These are phyloP conservation scores for Colletotrichum orchidophilum DNA, from an alignment of 2,329 filamentous ascomycete species.

Conservation along the genomic window DNA sequence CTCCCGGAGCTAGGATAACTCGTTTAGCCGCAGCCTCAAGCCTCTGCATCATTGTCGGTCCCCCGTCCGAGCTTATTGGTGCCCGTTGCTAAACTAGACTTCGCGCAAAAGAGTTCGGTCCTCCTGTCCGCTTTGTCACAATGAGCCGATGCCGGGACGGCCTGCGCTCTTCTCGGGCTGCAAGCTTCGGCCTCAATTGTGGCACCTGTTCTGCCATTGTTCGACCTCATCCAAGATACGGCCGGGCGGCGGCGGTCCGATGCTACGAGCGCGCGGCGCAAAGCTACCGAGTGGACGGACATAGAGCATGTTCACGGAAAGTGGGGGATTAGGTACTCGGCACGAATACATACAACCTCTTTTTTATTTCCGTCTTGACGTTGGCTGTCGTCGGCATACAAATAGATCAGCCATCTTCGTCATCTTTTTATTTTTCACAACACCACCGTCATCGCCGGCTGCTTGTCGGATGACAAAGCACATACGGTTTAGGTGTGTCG, in stretches of 20 bases:
- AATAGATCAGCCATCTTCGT: background rate
- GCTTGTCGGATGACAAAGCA: background rate
- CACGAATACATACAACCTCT: background rate
- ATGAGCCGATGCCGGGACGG: background rate
- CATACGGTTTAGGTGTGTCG: background rate
- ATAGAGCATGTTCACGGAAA: background rate
- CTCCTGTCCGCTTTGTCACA: background rate
- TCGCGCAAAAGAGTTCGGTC: background rate
- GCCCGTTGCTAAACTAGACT: background rate
- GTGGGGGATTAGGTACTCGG: background rate
- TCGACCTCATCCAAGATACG: background rate
- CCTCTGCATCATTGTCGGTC: background rate
- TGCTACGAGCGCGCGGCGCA: background rate
- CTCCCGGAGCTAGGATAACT: background rate
- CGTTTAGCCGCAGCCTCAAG: background rate
- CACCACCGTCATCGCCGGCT: no score
- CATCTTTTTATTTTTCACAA: no score
- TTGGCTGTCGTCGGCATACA: background rate
- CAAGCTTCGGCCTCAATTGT: background rate
- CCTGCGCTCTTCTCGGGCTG: background rate
- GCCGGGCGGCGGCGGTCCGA: no score
- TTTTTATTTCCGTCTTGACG: background rate
- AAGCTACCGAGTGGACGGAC: background rate
- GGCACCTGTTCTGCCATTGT: background rate
- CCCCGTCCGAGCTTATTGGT: background rate